phyloP scores from a whole-genome alignment of 164 flowering plant genomes.

The Aristolochia californica region DNA sequence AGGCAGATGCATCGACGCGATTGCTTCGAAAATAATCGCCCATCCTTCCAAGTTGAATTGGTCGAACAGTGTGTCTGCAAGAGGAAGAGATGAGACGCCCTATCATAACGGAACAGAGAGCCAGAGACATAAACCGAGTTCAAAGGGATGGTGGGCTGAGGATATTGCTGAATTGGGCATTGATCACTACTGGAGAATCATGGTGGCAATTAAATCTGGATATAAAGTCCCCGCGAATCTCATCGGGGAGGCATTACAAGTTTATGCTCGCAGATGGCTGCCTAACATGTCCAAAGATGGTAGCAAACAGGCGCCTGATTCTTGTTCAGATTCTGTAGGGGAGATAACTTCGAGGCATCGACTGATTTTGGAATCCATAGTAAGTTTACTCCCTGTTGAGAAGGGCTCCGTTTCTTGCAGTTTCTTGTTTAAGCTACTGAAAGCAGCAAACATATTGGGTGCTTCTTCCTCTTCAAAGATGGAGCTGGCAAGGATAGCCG shows the following conservation, averaged over 20 bases:
- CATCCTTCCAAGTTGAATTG: conserved; percentile 47
- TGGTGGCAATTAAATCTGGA: conserved; percentile 71
- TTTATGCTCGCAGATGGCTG: conserved; percentile 74
- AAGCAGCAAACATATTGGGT: conserved; percentile 59
- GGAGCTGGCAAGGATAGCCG: conserved; percentile 77
- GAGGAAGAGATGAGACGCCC: conserved; percentile 37
- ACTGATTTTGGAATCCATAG: conserved; percentile 70
- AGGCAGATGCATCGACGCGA: conserved; percentile 68
- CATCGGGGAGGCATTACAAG: conserved; percentile 69
- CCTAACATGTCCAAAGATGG: conserved; percentile 46
- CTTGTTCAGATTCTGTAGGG: conserved; percentile 26
- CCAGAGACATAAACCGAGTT: conserved; percentile 19
- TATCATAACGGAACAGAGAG: conserved; percentile 45
- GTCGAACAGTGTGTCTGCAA: conserved; percentile 49
- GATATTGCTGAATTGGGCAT: conserved; percentile 70
- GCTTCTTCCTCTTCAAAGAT: conserved; percentile 65
- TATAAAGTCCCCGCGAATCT: conserved; percentile 46
- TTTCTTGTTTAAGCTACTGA: conserved; percentile 67
- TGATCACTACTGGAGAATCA: conserved; percentile 74
- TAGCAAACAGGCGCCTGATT: conserved; percentile 21
- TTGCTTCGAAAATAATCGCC: conserved; percentile 37
- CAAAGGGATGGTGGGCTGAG: conserved; percentile 83
- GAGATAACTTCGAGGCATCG: conserved; percentile 43
- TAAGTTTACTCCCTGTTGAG: conserved; percentile 73
- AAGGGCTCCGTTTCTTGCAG: conserved; percentile 70